Evolutionary conservation across 345 rosid genomes (phyloP).

Genomic region (Hibiscus tridactylites): DNA sequence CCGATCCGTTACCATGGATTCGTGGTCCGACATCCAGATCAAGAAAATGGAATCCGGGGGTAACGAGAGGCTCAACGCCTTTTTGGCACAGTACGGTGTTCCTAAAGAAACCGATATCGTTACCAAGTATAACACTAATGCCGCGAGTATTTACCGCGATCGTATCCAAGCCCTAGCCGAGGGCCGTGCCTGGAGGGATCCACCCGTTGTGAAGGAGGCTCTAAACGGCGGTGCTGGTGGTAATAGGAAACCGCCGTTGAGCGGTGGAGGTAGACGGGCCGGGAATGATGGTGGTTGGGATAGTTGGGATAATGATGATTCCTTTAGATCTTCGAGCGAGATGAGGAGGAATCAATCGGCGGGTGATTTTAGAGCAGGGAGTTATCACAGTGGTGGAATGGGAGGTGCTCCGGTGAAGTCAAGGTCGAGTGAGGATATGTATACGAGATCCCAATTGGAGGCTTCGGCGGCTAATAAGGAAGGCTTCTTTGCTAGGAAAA

Average conservation of each 20-base stretch:
- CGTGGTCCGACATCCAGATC: slow-evolving; percentile 99
- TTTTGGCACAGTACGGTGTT: slow-evolving; percentile 61
- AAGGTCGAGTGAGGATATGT: slow-evolving; percentile 71
- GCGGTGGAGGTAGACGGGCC: slow-evolving; percentile 30
- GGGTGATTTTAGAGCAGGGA: slow-evolving; percentile 48
- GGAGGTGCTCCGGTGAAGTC: slow-evolving; percentile 54
- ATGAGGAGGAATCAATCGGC: slow-evolving; percentile 77
- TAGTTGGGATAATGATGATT: slow-evolving; percentile 83
- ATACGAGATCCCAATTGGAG: slow-evolving; percentile 69
- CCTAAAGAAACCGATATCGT: slow-evolving; percentile 73
- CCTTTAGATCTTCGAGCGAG: slow-evolving; percentile 43
- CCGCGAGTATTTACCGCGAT: slow-evolving; percentile 75
- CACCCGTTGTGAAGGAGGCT: slow-evolving; percentile 65
- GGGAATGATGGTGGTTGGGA: slow-evolving; percentile 66
- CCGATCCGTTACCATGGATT: slow-evolving; percentile 98
- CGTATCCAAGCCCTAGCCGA: slow-evolving; percentile 83
- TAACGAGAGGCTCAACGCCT: slow-evolving; percentile 69
- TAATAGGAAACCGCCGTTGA: slow-evolving; percentile 47
- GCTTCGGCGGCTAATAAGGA: slow-evolving; percentile 86
- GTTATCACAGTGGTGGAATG: slow-evolving; percentile 21
- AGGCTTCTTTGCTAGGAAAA: slow-evolving; percentile 56
- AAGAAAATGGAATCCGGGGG: slow-evolving; percentile 97
- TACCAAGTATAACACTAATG: slow-evolving; percentile 72
- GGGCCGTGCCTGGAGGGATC: slow-evolving; percentile 78
- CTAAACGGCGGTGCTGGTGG: slow-evolving; percentile 21